Conservation (phyloP, 805 yeast genomes). For the Torulaspora franciscae region DNA sequence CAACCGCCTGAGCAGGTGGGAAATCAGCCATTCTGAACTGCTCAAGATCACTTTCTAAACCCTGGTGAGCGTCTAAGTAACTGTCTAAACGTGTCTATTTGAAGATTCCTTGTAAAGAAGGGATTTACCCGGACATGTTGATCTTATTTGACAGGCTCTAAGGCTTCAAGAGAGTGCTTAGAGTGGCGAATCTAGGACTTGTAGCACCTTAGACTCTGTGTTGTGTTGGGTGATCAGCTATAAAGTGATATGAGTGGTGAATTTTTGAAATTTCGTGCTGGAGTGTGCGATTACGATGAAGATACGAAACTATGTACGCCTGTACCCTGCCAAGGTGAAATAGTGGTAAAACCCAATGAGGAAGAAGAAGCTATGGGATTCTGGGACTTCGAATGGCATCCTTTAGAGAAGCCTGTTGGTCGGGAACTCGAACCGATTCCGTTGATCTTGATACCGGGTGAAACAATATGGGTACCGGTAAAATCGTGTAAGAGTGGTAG, state of each 20-base stretch:
- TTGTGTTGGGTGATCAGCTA: not conserved
- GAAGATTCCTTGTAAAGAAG: not conserved
- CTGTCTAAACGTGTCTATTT: not conserved
- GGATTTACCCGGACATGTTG: not conserved
- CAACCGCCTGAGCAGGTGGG: conserved; percentile 54
- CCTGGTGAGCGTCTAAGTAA: not conserved
- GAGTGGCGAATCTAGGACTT: not conserved
- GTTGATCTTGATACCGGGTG: conserved; percentile 76
- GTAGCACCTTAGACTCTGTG: not conserved
- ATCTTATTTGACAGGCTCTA: not conserved
- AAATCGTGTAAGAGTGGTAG: conserved; percentile 70
- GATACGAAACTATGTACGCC: conserved; percentile 54
- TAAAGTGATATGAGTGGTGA: conserved; percentile 13
- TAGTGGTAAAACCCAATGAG: conserved; percentile 32
- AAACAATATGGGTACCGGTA: conserved; percentile 69
- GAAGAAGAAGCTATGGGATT: conserved; percentile 33
- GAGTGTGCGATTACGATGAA: conserved; percentile 55
- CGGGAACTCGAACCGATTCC: conserved; percentile 31
- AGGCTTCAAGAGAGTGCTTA: not conserved
- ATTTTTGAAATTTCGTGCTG: conserved; percentile 51
- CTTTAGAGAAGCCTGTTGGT: conserved; percentile 29
- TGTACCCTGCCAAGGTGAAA: conserved; percentile 49
- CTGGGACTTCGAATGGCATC: conserved; percentile 35
- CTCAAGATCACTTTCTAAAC: not conserved
- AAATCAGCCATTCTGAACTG: conserved; percentile 37